These are phyloP conservation scores for Agrocybe pediades DNA, from an alignment of 768 basidiomycete species.

Conservation along the genomic window DNA sequence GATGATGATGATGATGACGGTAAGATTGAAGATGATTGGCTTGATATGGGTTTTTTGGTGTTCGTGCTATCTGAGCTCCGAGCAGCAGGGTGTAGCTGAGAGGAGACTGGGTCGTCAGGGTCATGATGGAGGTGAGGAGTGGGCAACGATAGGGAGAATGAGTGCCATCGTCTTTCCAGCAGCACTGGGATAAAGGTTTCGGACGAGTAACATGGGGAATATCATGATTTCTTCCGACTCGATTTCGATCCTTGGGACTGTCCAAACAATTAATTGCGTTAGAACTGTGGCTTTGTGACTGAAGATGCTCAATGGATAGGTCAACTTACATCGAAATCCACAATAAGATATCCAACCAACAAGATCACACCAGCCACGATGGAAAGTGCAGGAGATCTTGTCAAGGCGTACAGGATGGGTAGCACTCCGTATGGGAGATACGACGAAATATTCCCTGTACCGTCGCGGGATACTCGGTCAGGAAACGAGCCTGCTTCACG, in stretches of 20 bases:
- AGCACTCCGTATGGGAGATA: slow-evolving; percentile 25
- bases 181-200: no score
- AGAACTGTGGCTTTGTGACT: background rate
- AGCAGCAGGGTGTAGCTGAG: no score
- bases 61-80: no score
- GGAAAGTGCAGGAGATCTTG: slow-evolving; percentile 19
- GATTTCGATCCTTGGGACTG: no score
- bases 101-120: background rate
- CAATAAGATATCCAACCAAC: slow-evolving; percentile 19
- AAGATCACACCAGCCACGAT: slow-evolving; percentile 19
- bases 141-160: background rate
- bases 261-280: no score
- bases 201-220: no score
- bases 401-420: slow-evolving; percentile 23
- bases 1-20: no score
- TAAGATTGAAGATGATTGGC: background rate
- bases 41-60: background rate
- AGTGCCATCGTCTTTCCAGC: no score
- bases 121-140: background rate
- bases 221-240: no score
- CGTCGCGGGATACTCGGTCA: background rate
- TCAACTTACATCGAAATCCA: slow-evolving; percentile 19
- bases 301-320: background rate
- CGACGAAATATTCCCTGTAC: slow-evolving; percentile 10
- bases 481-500: background rate